Conservation (phyloP, 2,329 filamentous ascomycete species). For the Sporothrix sp. region DNA sequence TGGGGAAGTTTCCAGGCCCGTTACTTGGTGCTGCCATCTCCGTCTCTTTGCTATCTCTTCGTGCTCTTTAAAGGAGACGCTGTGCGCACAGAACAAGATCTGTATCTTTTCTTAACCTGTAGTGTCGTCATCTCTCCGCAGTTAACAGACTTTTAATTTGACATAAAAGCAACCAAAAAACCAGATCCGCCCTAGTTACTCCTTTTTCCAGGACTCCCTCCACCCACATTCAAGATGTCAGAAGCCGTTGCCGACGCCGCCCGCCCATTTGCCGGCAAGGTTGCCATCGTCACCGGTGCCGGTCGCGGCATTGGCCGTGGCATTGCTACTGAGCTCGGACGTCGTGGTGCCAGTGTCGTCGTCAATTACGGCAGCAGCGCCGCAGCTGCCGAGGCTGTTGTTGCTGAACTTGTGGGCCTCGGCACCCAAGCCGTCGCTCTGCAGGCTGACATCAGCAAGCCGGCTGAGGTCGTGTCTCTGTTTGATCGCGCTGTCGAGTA, state of each 20-base stretch:
- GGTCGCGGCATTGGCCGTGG: conserved; percentile 58
- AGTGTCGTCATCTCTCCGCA: too few relatives aligned
- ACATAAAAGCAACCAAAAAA: neutral
- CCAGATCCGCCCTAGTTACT: neutral
- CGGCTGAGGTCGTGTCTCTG: conserved; percentile 48
- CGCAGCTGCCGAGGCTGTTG: conserved; percentile 45
- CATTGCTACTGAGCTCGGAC: conserved; percentile 57
- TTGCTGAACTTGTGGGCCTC: conserved; percentile 43
- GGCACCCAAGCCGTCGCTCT: conserved; percentile 49
- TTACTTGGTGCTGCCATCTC: too few relatives aligned
- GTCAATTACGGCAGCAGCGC: conserved; percentile 56
- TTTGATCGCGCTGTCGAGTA: conserved; percentile 55
- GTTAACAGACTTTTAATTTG: neutral
- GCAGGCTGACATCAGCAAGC: conserved; percentile 55
- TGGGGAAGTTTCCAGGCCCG: neutral
- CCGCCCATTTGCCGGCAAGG: conserved; percentile 35
- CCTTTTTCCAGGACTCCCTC: neutral
- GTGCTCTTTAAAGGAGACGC: conserved; percentile 1
- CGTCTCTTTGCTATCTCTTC: neutral
- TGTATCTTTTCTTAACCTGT: neutral
- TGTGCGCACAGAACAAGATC: neutral
- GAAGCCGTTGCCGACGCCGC: conserved; percentile 9
- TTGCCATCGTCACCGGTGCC: conserved; percentile 53
- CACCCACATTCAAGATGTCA: neutral
- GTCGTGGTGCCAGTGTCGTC: conserved; percentile 53